Evolutionary conservation across 2,329 filamentous ascomycete genomes (phyloP).

Genomic region (Cladosporium sphaerospermum): DNA sequence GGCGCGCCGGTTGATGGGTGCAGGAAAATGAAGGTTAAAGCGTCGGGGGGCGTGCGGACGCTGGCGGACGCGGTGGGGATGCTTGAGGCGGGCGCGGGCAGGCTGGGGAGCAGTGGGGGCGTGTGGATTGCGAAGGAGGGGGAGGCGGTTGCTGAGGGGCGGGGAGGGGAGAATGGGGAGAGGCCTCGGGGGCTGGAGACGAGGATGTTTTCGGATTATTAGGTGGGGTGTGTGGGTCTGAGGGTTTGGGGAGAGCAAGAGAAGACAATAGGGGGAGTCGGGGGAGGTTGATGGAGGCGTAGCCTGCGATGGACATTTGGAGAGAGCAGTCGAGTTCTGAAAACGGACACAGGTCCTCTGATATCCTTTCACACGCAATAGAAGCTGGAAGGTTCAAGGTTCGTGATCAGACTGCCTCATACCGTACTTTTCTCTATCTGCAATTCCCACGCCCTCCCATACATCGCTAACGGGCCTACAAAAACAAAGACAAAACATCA

Average conservation of each 20-base stretch:
- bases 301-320: too few species aligned
- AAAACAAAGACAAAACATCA: too few species aligned
- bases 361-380: too few species aligned
- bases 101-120: conserved; percentile 52
- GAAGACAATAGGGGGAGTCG: not conserved
- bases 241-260: not conserved
- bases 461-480: too few species aligned
- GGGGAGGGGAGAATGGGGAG: conserved; percentile 2
- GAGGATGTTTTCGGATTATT: conserved; percentile 11
- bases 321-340: too few species aligned
- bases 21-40: conserved; percentile 48
- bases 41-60: conserved; percentile 51
- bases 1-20: conserved; percentile 10
- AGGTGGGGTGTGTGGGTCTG: not conserved
- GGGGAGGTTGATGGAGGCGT: not conserved
- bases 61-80: conserved; percentile 47
- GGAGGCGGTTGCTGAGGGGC: conserved; percentile 2
- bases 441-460: too few species aligned
- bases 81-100: conserved; percentile 50
- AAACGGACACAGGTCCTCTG: too few species aligned
- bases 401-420: too few species aligned
- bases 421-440: too few species aligned
- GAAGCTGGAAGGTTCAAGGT: too few species aligned
- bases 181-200: conserved; percentile 11
- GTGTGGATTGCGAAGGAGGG: conserved; percentile 50